These are phyloP conservation scores for Evernia prunastri DNA, from an alignment of 495 filamentous ascomycete species.

Conservation along the genomic window DNA sequence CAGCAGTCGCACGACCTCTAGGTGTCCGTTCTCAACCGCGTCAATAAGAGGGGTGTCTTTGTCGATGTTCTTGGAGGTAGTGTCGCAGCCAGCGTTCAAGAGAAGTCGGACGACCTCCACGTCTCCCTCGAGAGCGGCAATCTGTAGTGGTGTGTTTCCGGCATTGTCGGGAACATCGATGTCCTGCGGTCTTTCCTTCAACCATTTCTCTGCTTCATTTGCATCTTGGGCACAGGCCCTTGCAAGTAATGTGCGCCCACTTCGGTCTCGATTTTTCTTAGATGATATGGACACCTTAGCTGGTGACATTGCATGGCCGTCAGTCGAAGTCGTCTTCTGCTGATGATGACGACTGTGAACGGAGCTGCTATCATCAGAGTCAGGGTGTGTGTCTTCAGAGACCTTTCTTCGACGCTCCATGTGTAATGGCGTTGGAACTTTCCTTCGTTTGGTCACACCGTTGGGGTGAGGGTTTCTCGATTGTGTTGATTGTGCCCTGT, in stretches of 20 bases:
- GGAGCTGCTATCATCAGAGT: conserved; percentile 66
- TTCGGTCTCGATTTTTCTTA: conserved; percentile 78
- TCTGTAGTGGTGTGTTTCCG: conserved; percentile 87
- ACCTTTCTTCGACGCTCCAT: conserved; percentile 39
- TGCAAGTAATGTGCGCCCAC: conserved; percentile 78
- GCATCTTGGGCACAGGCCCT: conserved; percentile 74
- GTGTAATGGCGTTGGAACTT: conserved; percentile 46
- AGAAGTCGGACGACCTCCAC: conserved; percentile 67
- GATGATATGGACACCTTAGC: conserved; percentile 56
- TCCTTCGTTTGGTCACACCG: conserved; percentile 35
- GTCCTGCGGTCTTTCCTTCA: conserved; percentile 74
- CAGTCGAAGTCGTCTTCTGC: conserved; percentile 55
- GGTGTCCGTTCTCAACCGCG: conserved; percentile 88
- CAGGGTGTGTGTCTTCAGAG: conserved; percentile 63
- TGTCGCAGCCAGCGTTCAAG: conserved; percentile 71
- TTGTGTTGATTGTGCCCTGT: conserved; percentile 61
- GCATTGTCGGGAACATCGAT: conserved; percentile 87
- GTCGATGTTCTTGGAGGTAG: conserved; percentile 73
- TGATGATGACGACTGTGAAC: conserved; percentile 61
- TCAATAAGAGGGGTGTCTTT: conserved; percentile 92
- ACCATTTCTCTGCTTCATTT: conserved; percentile 60
- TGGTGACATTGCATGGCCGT: conserved; percentile 54
- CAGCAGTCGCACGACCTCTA: conserved; percentile 81
- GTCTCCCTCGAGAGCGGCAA: conserved; percentile 77
- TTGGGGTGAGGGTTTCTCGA: conserved; percentile 29